phyloP scores from a whole-genome alignment of 2,329 filamentous ascomycete species.

The Arthroderma sp. region DNA sequence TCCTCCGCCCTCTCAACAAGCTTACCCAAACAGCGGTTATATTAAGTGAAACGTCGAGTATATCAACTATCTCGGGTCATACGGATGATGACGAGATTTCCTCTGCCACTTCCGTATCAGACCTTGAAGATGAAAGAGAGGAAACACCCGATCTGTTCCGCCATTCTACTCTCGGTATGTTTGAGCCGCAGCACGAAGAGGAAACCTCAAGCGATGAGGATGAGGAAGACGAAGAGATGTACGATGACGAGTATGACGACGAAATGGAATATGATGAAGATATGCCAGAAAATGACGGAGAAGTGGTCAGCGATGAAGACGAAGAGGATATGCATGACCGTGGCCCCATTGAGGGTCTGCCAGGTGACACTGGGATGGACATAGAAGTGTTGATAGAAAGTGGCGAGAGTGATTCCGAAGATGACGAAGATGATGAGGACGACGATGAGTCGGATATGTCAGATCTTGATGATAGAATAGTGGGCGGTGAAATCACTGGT shows the following conservation, averaged over 20 bases:
- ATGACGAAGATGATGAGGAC: conserved; percentile 50
- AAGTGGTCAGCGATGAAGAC: conserved; percentile 81
- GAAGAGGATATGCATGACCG: conserved; percentile 68
- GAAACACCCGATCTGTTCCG: conserved; percentile 96
- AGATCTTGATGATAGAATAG: conserved; percentile 37
- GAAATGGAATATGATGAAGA: conserved; percentile 92
- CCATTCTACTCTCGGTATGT: conserved; percentile 88
- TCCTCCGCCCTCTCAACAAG: conserved; percentile 75
- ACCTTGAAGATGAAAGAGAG: conserved; percentile 72
- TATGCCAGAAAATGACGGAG: conserved; percentile 62
- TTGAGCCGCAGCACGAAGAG: conserved; percentile 69
- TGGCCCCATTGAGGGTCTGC: conserved; percentile 54
- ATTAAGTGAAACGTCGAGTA: conserved; percentile 67
- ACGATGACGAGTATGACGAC: conserved; percentile 74
- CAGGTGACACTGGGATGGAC: conserved; percentile 49
- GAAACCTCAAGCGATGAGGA: conserved; percentile 62
- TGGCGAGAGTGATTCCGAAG: conserved; percentile 47
- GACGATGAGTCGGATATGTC: conserved; percentile 45
- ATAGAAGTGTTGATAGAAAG: conserved; percentile 84
- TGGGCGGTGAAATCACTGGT: conserved; percentile 42
- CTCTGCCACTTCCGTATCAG: conserved; percentile 77
- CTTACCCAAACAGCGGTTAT: conserved; percentile 77
- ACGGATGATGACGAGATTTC: conserved; percentile 77
- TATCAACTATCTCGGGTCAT: conserved; percentile 52
- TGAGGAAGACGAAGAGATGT: conserved; percentile 78